Evolutionary conservation across 2,329 filamentous ascomycete species (phyloP), one percentile per base, ranked within the genome.

Genomic region (Didymella glomerata): DNA sequence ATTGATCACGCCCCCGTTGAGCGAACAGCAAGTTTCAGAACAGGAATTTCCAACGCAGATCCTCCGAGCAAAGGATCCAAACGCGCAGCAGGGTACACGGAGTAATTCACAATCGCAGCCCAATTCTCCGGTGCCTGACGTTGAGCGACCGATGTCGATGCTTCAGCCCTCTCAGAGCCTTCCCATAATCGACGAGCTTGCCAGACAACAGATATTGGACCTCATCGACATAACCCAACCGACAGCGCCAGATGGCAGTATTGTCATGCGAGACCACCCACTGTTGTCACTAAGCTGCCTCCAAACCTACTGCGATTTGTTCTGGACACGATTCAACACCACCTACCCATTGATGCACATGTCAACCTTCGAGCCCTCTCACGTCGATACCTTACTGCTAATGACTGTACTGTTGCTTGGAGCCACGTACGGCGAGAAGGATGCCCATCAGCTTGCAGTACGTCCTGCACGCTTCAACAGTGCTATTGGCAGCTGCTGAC

Each of bases 281-380:
- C 71, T 87, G 0, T 72, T 88, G 2, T 83, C 82, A 0, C 73
- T 84, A 0, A 64, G 72, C 2, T 81, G 82, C 0, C 73, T 88
- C 9, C 85, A 88, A 63, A 79, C 76, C 3, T 88, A 86, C 67
- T 80, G 81, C 38, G 83, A 88, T 59, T 74, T 88, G 1, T 89
- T 85, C 74, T 88, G 88, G 70, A 82, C 80, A 0, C 80, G 82
- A 2, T 88, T 88, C 74, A 88, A 89, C 68, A 80, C 81, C 0
- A 78, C 82, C 0, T 88, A 88, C 62, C 86, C 86, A 0, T 75
- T 88, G 1, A 80, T 88, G 9, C 85, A 88, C 59, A 77, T 83
- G 61, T 76, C 84, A 1, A 87, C 85, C 0, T 88, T 88, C 65
- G 77, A 85, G 42, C 79, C 84, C 1, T 77, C 75, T 8, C 69